Evolutionary conservation across 495 filamentous ascomycete species (phyloP).

Genomic region (Neurospora sp.): DNA sequence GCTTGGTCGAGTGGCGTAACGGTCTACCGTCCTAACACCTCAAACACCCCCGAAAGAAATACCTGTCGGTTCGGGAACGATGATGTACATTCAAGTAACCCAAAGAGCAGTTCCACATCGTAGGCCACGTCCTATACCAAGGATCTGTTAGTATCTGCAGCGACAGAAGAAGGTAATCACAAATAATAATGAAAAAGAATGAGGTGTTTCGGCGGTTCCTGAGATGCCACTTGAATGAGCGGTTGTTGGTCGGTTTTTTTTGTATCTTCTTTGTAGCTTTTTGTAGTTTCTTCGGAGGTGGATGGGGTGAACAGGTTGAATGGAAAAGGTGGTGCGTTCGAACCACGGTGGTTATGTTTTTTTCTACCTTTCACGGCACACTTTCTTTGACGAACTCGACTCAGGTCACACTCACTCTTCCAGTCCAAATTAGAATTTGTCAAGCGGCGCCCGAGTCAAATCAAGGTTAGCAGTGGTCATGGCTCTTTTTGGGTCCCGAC

Average conservation of each 20-base stretch:
- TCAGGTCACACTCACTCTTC: too few species aligned
- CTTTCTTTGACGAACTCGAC: background rate
- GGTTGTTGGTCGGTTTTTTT: background rate
- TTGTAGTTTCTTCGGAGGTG: background rate
- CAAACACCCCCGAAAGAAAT: background rate
- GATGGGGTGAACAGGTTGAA: background rate
- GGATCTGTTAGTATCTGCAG: background rate
- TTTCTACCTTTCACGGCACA: background rate
- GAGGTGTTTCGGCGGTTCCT: background rate
- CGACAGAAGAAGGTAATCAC: background rate
- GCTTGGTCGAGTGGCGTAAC: background rate
- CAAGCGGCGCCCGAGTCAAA: too few species aligned
- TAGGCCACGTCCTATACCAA: background rate
- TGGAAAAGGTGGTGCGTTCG: background rate
- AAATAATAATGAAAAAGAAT: background rate
- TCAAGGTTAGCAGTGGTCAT: too few species aligned
- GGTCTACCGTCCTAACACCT: background rate
- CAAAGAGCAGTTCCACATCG: background rate
- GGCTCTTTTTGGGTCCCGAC: background rate
- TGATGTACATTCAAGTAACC: background rate
- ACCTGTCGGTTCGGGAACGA: background rate
- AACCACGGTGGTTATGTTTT: background rate
- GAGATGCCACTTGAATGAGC: background rate
- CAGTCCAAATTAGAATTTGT: too few species aligned
- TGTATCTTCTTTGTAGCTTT: background rate